phyloP scores from a whole-genome alignment of 1,284 basidiomycete genomes.

The Kalmanozyma brasiliensis region DNA sequence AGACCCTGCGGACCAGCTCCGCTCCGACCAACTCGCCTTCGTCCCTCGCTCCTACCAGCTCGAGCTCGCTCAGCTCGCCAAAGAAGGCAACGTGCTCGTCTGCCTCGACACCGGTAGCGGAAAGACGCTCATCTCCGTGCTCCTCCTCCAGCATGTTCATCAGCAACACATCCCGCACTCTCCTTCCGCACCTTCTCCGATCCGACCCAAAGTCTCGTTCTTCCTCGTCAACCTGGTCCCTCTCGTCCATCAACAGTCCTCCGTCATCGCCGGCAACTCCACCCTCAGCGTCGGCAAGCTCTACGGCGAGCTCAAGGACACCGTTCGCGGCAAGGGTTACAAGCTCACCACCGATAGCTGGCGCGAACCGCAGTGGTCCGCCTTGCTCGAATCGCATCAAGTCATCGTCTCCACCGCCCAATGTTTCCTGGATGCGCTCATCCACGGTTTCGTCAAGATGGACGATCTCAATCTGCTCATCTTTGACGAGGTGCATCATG shows the following conservation, averaged over 20 bases:
- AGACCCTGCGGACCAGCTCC: constrained; percentile 23
- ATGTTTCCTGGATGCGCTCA: constrained; percentile 50
- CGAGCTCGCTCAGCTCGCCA: constrained; percentile 37
- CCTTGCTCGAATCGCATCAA: constrained; percentile 35
- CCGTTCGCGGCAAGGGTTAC: constrained; percentile 10
- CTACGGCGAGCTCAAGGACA: constrained; percentile 46
- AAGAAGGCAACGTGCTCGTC: constrained; percentile 48
- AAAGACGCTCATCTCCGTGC: constrained; percentile 58
- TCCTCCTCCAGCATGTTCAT: constrained; percentile 50
- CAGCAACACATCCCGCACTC: constrained; percentile 1
- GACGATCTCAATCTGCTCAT: constrained; percentile 49
- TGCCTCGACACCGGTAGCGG: constrained; percentile 59
- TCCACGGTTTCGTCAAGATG: constrained; percentile 52
- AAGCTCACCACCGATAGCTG: constrained; percentile 27
- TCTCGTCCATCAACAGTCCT: constrained; percentile 56
- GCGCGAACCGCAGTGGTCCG: constrained; percentile 34
- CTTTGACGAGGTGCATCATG: constrained; percentile 60
- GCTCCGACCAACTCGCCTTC: constrained; percentile 27
- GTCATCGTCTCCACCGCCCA: constrained; percentile 57
- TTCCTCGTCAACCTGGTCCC: constrained; percentile 56
- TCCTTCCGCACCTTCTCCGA: neutral
- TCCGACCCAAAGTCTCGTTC: constrained; percentile 27
- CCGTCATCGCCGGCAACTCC: constrained; percentile 50
- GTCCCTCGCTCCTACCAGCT: constrained; percentile 38
- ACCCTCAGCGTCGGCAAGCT: constrained; percentile 38